A percentile compares a stretch with the other conserved stretches of the same genome.
These are phyloP conservation scores for Linum tenue DNA, from an alignment of 345 rosid genomes.

Conservation along the genomic window DNA sequence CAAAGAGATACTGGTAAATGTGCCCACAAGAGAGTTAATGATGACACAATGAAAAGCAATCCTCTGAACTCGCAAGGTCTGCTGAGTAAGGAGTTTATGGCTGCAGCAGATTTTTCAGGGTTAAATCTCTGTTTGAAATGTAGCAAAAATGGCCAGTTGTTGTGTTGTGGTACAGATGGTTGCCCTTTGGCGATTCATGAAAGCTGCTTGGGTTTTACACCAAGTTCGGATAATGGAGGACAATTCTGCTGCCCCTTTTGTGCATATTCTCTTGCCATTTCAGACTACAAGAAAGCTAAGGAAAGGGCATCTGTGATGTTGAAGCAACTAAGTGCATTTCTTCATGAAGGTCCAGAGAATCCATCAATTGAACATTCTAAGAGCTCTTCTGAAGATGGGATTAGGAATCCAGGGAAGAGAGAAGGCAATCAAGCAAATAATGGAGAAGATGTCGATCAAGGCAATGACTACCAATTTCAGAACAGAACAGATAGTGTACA, in stretches of 20 bases:
- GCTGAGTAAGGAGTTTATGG: conserved; percentile 14
- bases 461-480: conserved; percentile 11
- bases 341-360: conserved; percentile 16
- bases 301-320: conserved; percentile 25
- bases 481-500: conserved; percentile 4
- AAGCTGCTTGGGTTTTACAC: conserved; percentile 34
- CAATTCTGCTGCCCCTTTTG: conserved; percentile 50
- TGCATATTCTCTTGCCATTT: conserved; percentile 35
- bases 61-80: conserved; percentile 28
- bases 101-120: conserved; percentile 21
- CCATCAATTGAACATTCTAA: conserved; percentile 8
- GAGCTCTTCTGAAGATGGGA: conserved; percentile 12
- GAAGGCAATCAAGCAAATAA: conserved; percentile 9
- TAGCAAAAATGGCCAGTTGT: conserved; percentile 32
- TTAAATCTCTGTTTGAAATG: conserved; percentile 46
- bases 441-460: conserved; percentile 7
- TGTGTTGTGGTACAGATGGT: conserved; percentile 32
- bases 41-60: conserved; percentile 15
- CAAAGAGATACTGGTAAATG: too few species aligned
- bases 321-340: conserved; percentile 31
- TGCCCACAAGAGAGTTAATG: conserved; percentile 2
- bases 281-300: conserved; percentile 37
- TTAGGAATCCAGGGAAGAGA: background rate
- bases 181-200: conserved; percentile 47
- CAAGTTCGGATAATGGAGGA: conserved; percentile 28